A percentile compares a stretch with the other conserved stretches of the same genome.
These are phyloP conservation scores for Turritis glabra DNA, from an alignment of 345 rosid species.

Conservation along the genomic window DNA sequence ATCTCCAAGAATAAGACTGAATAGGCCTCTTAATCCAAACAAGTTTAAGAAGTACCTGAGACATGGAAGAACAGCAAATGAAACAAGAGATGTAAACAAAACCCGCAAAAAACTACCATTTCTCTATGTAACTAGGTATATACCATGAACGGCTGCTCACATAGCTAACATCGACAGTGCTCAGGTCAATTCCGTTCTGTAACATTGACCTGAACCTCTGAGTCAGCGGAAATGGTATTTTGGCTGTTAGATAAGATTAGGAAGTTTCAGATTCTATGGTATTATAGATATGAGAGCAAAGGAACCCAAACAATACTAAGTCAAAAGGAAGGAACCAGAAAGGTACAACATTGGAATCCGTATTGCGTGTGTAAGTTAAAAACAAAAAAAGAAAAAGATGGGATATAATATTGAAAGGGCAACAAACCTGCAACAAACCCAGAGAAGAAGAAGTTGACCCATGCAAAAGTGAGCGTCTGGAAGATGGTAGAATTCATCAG, in stretches of 20 bases:
- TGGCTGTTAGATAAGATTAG: conserved; percentile 50
- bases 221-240: conserved; percentile 96
- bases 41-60: conserved; percentile 93
- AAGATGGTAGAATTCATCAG: conserved; percentile 29
- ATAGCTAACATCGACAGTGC: conserved; percentile 97
- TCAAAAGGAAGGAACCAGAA: neutral
- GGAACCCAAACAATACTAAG: neutral
- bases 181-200: conserved; percentile 96
- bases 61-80: conserved; percentile 22
- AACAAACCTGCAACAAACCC: conserved; percentile 93
- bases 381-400: neutral
- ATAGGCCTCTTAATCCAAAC: conserved; percentile 94
- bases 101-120: neutral
- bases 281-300: neutral
- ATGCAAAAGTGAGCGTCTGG: conserved; percentile 94
- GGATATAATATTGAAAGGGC: neutral
- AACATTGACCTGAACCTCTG: conserved; percentile 96
- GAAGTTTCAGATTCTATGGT: conserved; percentile 12
- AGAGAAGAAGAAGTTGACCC: conserved; percentile 99
- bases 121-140: conserved; percentile 2
- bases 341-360: neutral
- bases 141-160: conserved; percentile 98
- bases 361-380: neutral
- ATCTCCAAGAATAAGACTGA: conserved; percentile 94
- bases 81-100: neutral